phyloP scores from a whole-genome alignment of 2,329 filamentous ascomycete species.

The Coleophoma cylindrospora region DNA sequence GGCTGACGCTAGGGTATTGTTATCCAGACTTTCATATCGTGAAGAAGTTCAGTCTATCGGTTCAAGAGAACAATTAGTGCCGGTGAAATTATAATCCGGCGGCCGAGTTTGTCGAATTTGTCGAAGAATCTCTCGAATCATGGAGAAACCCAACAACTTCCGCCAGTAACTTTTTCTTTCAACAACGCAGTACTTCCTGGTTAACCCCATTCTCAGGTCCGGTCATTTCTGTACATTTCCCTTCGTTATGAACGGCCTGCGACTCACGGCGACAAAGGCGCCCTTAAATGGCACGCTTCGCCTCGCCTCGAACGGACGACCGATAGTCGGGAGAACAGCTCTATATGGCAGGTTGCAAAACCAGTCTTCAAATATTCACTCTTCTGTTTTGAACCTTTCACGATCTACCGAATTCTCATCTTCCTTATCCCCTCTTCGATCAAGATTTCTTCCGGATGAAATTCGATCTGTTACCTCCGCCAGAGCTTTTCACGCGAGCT shows the following conservation, averaged over 20 bases:
- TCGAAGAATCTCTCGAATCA: no score
- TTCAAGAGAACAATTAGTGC: no score
- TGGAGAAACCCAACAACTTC: conserved; percentile 8
- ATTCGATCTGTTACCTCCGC: conserved; percentile 10
- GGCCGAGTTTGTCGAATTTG: no score
- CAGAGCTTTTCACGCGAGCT: conserved; percentile 18
- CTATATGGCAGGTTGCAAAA: conserved; percentile 28
- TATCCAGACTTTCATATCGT: no score
- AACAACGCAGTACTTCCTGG: not conserved
- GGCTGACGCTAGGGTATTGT: not conserved
- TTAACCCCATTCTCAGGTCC: not conserved
- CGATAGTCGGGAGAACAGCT: conserved; percentile 21
- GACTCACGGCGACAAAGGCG: conserved; percentile 18
- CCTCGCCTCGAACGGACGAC: conserved; percentile 26
- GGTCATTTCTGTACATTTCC: conserved; percentile 1
- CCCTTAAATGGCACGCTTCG: conserved; percentile 20
- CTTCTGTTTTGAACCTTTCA: conserved; percentile 21
- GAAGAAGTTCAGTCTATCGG: no score
- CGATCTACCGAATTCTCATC: conserved; percentile 26
- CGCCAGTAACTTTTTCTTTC: conserved; percentile 11
- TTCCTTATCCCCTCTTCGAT: conserved; percentile 30
- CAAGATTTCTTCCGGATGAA: conserved; percentile 32
- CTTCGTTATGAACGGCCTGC: conserved; percentile 24
- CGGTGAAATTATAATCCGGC: no score
- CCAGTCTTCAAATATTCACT: conserved; percentile 16